Conservation (phyloP, 495 filamentous ascomycete genomes). For the Cercophora samala region DNA sequence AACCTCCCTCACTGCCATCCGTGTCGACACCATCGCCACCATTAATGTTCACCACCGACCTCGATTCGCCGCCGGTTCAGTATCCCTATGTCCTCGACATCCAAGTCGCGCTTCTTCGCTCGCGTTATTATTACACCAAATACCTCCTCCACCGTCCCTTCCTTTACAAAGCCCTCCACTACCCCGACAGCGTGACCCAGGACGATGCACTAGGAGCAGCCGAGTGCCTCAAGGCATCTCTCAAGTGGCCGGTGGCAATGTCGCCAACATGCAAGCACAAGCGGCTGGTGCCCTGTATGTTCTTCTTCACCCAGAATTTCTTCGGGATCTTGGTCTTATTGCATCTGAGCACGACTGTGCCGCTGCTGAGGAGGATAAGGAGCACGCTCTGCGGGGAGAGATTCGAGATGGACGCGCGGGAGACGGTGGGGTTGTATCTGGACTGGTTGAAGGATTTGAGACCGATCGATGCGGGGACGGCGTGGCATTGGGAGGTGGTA, state of each 20-base stretch:
- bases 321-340: constrained; percentile 55
- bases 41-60: constrained; percentile 50
- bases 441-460: constrained; percentile 56
- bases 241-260: constrained; percentile 58
- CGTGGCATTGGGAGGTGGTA: constrained; percentile 53
- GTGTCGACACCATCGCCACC: constrained; percentile 18
- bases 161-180: constrained; percentile 59
- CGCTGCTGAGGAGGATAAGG: constrained; percentile 46
- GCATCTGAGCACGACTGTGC: constrained; percentile 48
- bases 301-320: constrained; percentile 58
- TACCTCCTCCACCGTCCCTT: constrained; percentile 59
- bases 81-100: constrained; percentile 53
- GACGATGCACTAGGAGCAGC: constrained; percentile 51
- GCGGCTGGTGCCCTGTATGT: constrained; percentile 53
- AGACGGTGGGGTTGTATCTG: constrained; percentile 48
- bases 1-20: not conserved
- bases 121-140: constrained; percentile 57
- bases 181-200: constrained; percentile 50
- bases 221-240: constrained; percentile 49
- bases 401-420: constrained; percentile 47
- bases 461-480: constrained; percentile 44
- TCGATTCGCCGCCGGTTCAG: constrained; percentile 39
- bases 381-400: constrained; percentile 40
- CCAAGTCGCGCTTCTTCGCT: constrained; percentile 53
- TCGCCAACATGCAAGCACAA: constrained; percentile 54